Percentiles rank a stretch among this genome's conserved stretches.
Evolutionary conservation across 129 eudicot species (phyloP).

Genomic region (Smallanthus sonchifolius): DNA sequence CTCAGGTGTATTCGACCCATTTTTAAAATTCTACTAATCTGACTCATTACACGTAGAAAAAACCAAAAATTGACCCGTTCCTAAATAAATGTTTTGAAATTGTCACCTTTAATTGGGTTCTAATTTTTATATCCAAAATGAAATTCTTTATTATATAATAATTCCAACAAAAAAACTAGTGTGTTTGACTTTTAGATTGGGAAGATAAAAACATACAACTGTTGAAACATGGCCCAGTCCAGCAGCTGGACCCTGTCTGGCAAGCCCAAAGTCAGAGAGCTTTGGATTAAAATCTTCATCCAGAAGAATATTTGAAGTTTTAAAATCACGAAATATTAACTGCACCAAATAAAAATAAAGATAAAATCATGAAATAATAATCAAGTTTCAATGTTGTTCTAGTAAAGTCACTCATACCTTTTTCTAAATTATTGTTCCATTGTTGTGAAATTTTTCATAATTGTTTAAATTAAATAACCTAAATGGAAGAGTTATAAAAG

Average conservation of each 20-base stretch:
- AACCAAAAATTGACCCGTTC: background rate
- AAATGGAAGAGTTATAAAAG: no score
- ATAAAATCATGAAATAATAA: background rate
- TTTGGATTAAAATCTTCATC: constrained; percentile 87
- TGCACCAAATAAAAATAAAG: constrained; percentile 27
- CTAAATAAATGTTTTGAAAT: background rate
- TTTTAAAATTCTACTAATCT: background rate
- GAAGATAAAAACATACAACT: constrained; percentile 41
- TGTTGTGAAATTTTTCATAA: no score
- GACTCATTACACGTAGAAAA: background rate
- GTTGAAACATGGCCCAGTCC: constrained; percentile 83
- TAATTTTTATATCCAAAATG: background rate
- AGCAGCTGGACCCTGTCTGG: constrained; percentile 88
- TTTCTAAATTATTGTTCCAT: no score
- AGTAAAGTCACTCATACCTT: no score
- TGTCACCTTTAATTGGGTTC: background rate
- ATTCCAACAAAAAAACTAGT: background rate
- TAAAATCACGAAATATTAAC: constrained; percentile 88
- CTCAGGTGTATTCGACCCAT: background rate
- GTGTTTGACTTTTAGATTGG: background rate
- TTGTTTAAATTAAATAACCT: no score
- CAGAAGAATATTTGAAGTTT: constrained; percentile 75
- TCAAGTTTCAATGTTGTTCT: no score
- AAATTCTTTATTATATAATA: background rate
- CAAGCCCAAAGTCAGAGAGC: constrained; percentile 90